Evolutionary conservation across 345 rosid species (phyloP).

Genomic region (Heritiera fomes): DNA sequence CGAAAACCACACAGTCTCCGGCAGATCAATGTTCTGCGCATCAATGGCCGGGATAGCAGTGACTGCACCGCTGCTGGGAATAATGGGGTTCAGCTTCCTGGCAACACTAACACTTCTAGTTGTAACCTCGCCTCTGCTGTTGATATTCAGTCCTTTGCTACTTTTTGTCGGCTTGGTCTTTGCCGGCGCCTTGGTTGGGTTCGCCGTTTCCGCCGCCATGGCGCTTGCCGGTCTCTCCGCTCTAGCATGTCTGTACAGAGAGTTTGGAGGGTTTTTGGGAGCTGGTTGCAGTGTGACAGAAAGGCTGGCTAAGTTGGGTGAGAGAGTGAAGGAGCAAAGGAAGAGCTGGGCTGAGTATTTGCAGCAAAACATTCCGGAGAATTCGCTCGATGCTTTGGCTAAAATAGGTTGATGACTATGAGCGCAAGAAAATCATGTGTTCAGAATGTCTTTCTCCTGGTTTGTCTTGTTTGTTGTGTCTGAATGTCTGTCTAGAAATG

Average conservation of each 20-base stretch:
- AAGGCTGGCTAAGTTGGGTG: conserved; percentile 26
- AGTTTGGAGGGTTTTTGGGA: conserved; percentile 17
- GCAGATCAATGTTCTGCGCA: conserved; percentile 21
- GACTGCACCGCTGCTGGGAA: conserved; percentile 37
- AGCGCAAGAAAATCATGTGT: neutral
- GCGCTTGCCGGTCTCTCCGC: conserved; percentile 37
- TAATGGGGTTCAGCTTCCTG: conserved; percentile 42
- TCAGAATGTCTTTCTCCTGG: neutral
- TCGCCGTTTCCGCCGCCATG: conserved; percentile 36
- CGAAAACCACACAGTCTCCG: neutral
- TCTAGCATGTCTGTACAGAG: conserved; percentile 32
- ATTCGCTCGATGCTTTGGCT: neutral
- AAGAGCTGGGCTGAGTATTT: conserved; percentile 17
- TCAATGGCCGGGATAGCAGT: conserved; percentile 33
- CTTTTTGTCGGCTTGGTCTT: conserved; percentile 24
- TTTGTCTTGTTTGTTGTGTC: neutral
- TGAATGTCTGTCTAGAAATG: neutral
- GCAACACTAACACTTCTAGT: conserved; percentile 37
- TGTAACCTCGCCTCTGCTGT: conserved; percentile 37
- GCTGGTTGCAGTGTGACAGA: conserved; percentile 23
- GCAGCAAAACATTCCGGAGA: conserved; percentile 7
- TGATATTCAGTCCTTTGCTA: conserved; percentile 46
- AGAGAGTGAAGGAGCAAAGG: conserved; percentile 21
- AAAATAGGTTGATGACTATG: neutral
- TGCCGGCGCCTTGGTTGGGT: conserved; percentile 36